Percentiles rank a stretch among this genome's conserved stretches.
These are phyloP conservation scores for Ustilago lituana DNA, from an alignment of 1,284 basidiomycete species.

Conservation along the genomic window DNA sequence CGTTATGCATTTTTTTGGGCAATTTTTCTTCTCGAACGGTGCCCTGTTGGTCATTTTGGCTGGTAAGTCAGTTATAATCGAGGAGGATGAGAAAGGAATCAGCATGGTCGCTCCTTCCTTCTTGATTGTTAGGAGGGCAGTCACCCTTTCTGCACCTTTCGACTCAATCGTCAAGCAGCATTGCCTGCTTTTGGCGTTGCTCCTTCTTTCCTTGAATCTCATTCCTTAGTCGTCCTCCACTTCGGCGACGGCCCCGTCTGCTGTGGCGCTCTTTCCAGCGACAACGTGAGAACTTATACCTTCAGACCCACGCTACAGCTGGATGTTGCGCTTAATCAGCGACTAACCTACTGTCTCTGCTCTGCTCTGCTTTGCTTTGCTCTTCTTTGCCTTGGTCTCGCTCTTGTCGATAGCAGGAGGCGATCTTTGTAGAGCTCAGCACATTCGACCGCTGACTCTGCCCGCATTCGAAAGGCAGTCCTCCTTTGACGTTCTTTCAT, in stretches of 20 bases:
- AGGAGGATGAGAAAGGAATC: conserved; percentile 11
- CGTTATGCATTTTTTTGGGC: conserved; percentile 1
- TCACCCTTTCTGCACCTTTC: conserved; percentile 46
- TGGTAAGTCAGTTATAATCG: too few species aligned
- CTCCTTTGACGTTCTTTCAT: too few species aligned
- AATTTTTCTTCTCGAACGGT: conserved; percentile 2
- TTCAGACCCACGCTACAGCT: neutral
- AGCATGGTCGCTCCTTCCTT: conserved; percentile 27
- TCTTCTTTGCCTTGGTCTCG: too few species aligned
- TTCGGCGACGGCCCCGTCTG: too few species aligned
- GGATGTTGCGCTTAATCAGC: neutral
- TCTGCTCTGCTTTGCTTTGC: neutral
- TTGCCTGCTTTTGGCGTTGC: conserved; percentile 12
- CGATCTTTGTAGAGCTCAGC: neutral
- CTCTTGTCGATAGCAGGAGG: neutral
- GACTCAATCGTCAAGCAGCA: conserved; percentile 41
- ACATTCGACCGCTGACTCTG: conserved; percentile 3
- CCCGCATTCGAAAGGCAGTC: too few species aligned
- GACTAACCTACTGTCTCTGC: conserved; percentile 11
- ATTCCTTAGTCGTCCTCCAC: conserved; percentile 2
- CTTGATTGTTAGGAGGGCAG: conserved; percentile 46
- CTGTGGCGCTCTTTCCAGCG: conserved; percentile 1
- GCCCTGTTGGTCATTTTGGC: conserved; percentile 1
- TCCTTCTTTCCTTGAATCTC: conserved; percentile 12
- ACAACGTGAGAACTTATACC: conserved; percentile 27